A percentile compares a stretch with the other conserved stretches of the same genome.
These are phyloP conservation scores for Pseudozyma tsukubaensis DNA, from an alignment of 1,284 basidiomycete species.

Conservation along the genomic window DNA sequence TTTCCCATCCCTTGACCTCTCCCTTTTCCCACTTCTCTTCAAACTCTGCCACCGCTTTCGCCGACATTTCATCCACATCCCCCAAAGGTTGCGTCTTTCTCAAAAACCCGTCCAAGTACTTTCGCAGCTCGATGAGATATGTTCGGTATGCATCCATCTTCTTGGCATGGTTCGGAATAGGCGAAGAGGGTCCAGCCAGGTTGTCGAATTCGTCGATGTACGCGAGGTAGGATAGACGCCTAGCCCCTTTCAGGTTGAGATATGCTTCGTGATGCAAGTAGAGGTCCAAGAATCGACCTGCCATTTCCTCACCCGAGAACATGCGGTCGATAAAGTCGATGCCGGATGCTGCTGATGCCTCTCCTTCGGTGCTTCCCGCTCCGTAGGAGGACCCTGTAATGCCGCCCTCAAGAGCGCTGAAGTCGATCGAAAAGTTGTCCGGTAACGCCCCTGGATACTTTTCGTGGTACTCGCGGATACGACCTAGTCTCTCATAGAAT, in stretches of 20 bases:
- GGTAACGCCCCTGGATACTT: conserved; percentile 86
- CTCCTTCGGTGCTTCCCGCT: not conserved
- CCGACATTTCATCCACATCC: conserved; percentile 80
- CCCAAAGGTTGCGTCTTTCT: conserved; percentile 87
- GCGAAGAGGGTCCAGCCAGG: conserved; percentile 69
- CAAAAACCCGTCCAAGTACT: conserved; percentile 86
- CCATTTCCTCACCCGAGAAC: conserved; percentile 84
- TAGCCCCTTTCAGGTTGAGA: conserved; percentile 78
- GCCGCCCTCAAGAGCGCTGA: conserved; percentile 54
- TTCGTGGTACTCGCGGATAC: conserved; percentile 93
- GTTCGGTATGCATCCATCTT: conserved; percentile 56
- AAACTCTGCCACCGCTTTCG: conserved; percentile 78
- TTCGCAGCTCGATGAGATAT: conserved; percentile 73
- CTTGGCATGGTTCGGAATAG: conserved; percentile 55
- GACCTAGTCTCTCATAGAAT: conserved; percentile 92
- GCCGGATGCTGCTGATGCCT: conserved; percentile 29
- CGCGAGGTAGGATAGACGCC: conserved; percentile 92
- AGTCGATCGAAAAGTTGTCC: conserved; percentile 62
- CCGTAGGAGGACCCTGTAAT: conserved; percentile 9
- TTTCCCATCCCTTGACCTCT: conserved; percentile 81
- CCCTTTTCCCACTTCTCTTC: conserved; percentile 82
- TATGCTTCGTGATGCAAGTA: conserved; percentile 88
- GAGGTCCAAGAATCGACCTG: conserved; percentile 93
- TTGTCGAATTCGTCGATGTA: conserved; percentile 76
- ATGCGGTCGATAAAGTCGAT: conserved; percentile 61